Evolutionary conservation across 1,139 yeast species (phyloP).

Genomic region (Candida sanyaensis): DNA sequence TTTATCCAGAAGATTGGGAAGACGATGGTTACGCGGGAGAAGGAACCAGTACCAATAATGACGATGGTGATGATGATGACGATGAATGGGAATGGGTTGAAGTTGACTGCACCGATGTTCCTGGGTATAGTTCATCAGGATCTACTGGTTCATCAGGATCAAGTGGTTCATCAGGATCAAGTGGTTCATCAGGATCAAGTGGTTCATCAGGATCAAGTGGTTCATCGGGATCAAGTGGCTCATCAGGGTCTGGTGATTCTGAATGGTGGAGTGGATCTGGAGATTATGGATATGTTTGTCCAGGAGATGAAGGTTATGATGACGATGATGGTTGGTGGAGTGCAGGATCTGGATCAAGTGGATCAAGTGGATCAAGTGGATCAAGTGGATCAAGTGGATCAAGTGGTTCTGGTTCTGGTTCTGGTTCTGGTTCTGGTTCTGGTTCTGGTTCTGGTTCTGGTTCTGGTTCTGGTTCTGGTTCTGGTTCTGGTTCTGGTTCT

Average conservation of each 20-base stretch:
- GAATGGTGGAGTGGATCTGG: slow-evolving; percentile 9
- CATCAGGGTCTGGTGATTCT: slow-evolving; percentile 1
- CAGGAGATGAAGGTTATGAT: slow-evolving; percentile 15
- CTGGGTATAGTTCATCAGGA: slow-evolving; percentile 6
- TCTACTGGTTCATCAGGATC: slow-evolving; percentile 6
- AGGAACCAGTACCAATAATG: background rate
- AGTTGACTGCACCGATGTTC: slow-evolving; percentile 8
- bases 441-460: slow-evolving; percentile 8
- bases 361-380: slow-evolving; percentile 10
- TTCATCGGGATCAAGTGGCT: slow-evolving; percentile 6
- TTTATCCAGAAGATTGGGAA: slow-evolving; percentile 12
- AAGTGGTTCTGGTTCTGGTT: background rate
- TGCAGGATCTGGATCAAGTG: slow-evolving; percentile 9
- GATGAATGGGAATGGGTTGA: slow-evolving; percentile 16
- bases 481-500: too few species aligned
- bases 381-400: slow-evolving; percentile 2
- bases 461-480: too few species aligned
- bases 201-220: slow-evolving; percentile 8
- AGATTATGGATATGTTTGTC: slow-evolving; percentile 12
- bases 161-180: slow-evolving; percentile 9
- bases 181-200: slow-evolving; percentile 8
- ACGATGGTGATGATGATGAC: slow-evolving; percentile 7
- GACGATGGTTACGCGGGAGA: slow-evolving; percentile 11
- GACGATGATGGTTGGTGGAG: slow-evolving; percentile 10
- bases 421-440: slow-evolving; percentile 11